phyloP scores from a whole-genome alignment of 2,329 filamentous ascomycete genomes.

The Trichoderma sp. region DNA sequence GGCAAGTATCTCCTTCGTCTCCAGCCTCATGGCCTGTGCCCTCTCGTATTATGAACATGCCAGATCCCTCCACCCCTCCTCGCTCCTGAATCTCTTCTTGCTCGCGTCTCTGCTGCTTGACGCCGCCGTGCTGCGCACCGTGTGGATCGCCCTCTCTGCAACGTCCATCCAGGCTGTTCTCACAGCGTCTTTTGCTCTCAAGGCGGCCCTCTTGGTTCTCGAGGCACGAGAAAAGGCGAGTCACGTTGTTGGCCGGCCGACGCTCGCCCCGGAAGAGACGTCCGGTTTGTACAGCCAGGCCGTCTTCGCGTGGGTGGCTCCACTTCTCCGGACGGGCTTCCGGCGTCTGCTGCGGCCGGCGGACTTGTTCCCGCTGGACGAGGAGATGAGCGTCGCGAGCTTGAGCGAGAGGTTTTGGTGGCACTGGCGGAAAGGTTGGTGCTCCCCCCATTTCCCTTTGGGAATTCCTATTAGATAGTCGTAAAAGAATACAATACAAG shows the following conservation, averaged over 20 bases:
- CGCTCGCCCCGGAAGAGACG: constrained; percentile 44
- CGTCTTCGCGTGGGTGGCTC: constrained; percentile 47
- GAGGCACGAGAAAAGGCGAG: constrained; percentile 47
- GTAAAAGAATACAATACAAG: constrained; percentile 19
- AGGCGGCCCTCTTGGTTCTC: constrained; percentile 42
- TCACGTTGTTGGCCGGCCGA: constrained; percentile 37
- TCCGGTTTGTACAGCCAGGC: constrained; percentile 46
- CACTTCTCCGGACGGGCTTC: constrained; percentile 44
- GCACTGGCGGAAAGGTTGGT: constrained; percentile 39
- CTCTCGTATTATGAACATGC: constrained; percentile 36
- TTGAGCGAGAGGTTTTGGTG: constrained; percentile 40
- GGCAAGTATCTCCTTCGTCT: constrained; percentile 34
- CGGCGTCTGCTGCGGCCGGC: constrained; percentile 40
- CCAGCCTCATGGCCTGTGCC: constrained; percentile 40
- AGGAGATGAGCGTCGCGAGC: constrained; percentile 39
- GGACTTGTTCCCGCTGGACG: constrained; percentile 44
- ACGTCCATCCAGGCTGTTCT: constrained; percentile 41
- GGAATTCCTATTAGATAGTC: constrained; percentile 19
- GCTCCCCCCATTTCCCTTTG: too few relatives aligned
- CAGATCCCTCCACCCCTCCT: constrained; percentile 41
- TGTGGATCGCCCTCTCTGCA: constrained; percentile 38
- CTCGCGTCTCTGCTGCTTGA: constrained; percentile 43
- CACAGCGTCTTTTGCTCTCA: constrained; percentile 39
- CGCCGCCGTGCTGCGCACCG: constrained; percentile 32
- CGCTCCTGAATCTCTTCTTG: constrained; percentile 42